These are phyloP conservation scores for Starmera amethionina DNA, from an alignment of 805 yeast genomes.

Conservation along the genomic window DNA sequence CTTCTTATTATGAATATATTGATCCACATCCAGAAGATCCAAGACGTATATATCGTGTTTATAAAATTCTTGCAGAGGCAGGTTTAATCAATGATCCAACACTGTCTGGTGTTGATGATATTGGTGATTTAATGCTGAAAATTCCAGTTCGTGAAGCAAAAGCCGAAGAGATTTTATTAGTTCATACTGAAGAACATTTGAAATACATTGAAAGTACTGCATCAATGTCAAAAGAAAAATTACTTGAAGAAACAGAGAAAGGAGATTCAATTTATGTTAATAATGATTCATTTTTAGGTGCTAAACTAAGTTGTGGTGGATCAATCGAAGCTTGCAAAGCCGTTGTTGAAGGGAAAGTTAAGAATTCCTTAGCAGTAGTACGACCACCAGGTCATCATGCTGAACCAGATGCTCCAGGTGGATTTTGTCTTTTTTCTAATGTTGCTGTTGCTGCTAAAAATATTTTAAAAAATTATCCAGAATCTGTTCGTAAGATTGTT, in stretches of 20 bases:
- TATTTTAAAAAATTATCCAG: constrained; percentile 75
- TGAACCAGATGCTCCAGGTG: constrained; percentile 95
- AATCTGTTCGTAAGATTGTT: constrained; percentile 72
- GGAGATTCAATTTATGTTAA: constrained; percentile 95
- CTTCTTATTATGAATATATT: constrained; percentile 85
- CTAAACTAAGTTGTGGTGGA: constrained; percentile 92
- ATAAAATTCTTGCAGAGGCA: constrained; percentile 88
- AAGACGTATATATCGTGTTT: constrained; percentile 85
- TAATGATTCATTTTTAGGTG: constrained; percentile 80
- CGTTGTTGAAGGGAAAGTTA: constrained; percentile 85
- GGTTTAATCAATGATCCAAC: constrained; percentile 80
- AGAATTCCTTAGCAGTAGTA: constrained; percentile 87
- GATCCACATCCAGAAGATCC: constrained; percentile 99
- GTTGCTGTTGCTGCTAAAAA: constrained; percentile 95
- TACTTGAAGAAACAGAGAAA: constrained; percentile 73
- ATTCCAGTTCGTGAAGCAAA: constrained; percentile 88
- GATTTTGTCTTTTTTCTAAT: constrained; percentile 90
- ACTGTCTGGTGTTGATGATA: constrained; percentile 53
- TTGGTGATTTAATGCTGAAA: constrained; percentile 82
- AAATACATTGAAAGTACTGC: constrained; percentile 67
- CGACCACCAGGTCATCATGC: constrained; percentile 99
- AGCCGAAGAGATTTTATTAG: constrained; percentile 73
- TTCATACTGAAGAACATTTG: constrained; percentile 77
- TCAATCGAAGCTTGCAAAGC: constrained; percentile 94
- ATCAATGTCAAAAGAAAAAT: constrained; percentile 64